Base-by-base conservation (phyloP, 1,284 basidiomycete genomes). In the Austroboletus olivaceoglutinosus region DNA sequence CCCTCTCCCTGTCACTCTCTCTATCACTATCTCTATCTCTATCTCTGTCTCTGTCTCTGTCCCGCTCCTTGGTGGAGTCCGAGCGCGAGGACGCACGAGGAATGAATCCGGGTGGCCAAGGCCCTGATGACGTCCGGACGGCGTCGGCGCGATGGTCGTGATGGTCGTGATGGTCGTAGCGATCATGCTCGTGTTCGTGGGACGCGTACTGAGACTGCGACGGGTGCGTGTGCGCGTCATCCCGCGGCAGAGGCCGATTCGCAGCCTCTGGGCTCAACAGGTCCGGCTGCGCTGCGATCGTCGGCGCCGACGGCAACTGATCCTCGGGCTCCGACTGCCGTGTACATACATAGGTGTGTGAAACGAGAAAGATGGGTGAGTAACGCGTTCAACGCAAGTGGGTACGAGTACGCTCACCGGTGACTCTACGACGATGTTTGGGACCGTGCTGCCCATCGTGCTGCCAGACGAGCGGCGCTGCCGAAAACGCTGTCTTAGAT, bases 371-470 rank as follows among this genome's bases (percentile, higher is more conserved):
- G 0, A n/a, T 6, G 2, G 18, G 16, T 55, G 31, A 55, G 45
- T 39, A 27, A 1, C 16, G 13, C 19, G 19, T 15, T 22, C 16
- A 23, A 23, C 12, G 5, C 7, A 21, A 23, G 13, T 8, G 47
- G 16, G 9, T 5, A 29, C 13, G 1, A 13, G 33, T 16, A 27
- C 5, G 8, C 53, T 57, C 44, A 72, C 69, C 23, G 72, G 72
- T 27, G 69, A 62, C 45, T 73, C 60, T 34, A 73, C 70, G 10
- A 62, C 43, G 44, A 73, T 71, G 38, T 68, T 54, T 11, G 69
- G 71, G 19, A 71, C 61, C 34, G 48, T 61, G 21, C 59, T 60
- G 0, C 47, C 49, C 2, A 25, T 25, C 25, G 31, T 33, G 34
- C 34, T 36, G 7, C 34, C 34, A n/a, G 71, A 72, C 15, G 53